phyloP scores from a whole-genome alignment of 306 rosid species.

The Trichosanthes cucumerina region DNA sequence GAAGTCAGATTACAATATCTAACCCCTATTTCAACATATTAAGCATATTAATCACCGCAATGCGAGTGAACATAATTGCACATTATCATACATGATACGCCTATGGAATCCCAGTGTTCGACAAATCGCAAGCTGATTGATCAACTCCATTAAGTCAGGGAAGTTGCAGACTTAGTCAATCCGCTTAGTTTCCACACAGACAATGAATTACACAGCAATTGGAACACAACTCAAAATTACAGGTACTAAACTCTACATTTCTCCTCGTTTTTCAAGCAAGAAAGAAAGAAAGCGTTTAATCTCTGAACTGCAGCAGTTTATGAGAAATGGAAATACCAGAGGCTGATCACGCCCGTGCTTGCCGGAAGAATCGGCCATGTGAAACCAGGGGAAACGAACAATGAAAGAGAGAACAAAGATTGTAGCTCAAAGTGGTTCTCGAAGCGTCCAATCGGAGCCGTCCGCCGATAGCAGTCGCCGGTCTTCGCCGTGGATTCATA shows the following conservation, averaged over 20 bases:
- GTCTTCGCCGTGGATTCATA: not conserved
- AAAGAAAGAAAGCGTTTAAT: not conserved
- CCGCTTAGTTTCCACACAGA: not conserved
- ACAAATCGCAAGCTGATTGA: not conserved
- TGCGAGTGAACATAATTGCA: not conserved
- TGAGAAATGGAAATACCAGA: slow-evolving; percentile 22
- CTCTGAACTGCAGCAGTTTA: not conserved
- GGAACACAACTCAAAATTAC: not conserved
- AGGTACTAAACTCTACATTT: not conserved
- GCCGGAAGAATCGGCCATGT: slow-evolving; percentile 37
- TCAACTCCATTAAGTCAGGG: not conserved
- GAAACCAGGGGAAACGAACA: not conserved
- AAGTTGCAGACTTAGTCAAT: not conserved
- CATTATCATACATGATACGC: not conserved
- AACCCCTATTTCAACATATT: not conserved
- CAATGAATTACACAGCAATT: not conserved
- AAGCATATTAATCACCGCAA: not conserved
- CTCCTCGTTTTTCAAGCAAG: not conserved
- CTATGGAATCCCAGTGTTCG: not conserved
- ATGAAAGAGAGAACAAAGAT: not conserved
- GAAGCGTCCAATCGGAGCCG: not conserved
- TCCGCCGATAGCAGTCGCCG: not conserved
- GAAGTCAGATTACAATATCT: not conserved
- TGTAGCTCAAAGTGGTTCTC: not conserved
- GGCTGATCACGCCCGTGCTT: slow-evolving; percentile 44